Base-by-base conservation (phyloP, 306 rosid genomes). In the Oxytropis ochrocephala region DNA sequence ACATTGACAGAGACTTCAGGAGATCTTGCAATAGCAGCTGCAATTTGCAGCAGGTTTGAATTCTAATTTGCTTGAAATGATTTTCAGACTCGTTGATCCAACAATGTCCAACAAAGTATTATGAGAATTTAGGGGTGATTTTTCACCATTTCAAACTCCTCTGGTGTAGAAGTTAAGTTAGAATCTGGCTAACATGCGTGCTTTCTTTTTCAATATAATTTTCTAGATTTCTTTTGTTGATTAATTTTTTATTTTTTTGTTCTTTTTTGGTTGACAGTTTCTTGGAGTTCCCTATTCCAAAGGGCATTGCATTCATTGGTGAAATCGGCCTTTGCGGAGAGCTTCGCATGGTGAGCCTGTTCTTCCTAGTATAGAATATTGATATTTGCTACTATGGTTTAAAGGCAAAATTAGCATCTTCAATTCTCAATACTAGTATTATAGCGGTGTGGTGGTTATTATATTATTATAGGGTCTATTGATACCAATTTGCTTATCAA, bases 271-370 rank as follows among this genome's bases (percentile, higher is more conserved):
- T 32, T 67, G 64, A 77, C 85, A 94, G 98, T 74, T 94, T 88
- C 80, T 78, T 94, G 92, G 97, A 88, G 85, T 88, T 70, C 43
- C 95, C 97, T 60, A 81, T 94, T 80, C 96, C 97, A 61, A 83
- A 78, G 64, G 82, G 76, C 60, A 64, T 85, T 51, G 97, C 96
- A 56, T 94, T 94, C 85, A 87, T 94, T 50, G 98, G 95, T 63
- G 98, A 94, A 88, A 77, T 94, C 57, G 98, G 97, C 64, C 97
- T 90, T 6, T 75, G 88, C 7, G 97, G 98, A n/a, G 98, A 94
- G 84, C 89, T 94, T 77, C 97, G 95, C 75, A 80, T 12, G 88
- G 97, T 94, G 73, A 84, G 96, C 59, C 53, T 46, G 12, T 76
- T 42, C 16, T 62, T 72, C 56, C 55, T 64, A 27, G 35, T 19